phyloP scores from a whole-genome alignment of 2,329 filamentous ascomycete genomes.

The Penicillium griseofulvum region DNA sequence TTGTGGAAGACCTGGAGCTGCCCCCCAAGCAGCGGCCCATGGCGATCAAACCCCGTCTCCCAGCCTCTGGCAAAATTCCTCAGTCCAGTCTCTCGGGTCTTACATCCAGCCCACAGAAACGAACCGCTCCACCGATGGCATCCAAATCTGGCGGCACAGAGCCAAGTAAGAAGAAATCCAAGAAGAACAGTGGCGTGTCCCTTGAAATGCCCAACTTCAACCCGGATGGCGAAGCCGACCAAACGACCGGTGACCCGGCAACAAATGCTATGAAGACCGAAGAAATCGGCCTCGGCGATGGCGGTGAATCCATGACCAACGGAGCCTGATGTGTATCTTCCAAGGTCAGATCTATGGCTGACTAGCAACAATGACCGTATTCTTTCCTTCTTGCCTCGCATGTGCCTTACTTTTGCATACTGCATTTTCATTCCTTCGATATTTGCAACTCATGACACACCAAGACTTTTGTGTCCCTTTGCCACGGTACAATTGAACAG shows the following conservation, averaged over 20 bases:
- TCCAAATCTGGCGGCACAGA: constrained; percentile 31
- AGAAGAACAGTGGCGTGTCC: constrained; percentile 40
- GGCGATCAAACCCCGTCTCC: constrained; percentile 43
- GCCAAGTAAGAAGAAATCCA: constrained; percentile 44
- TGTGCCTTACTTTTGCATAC: not conserved
- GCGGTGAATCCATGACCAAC: constrained; percentile 14
- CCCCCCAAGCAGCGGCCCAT: constrained; percentile 78
- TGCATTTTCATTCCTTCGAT: not conserved
- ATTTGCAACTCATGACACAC: not conserved
- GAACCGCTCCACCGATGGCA: constrained; percentile 32
- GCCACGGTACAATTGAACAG: not conserved
- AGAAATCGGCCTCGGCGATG: constrained; percentile 31
- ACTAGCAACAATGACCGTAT: constrained; percentile 27
- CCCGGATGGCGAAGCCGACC: constrained; percentile 29
- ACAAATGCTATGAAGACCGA: constrained; percentile 13
- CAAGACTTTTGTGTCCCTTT: not conserved
- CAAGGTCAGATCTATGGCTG: constrained; percentile 3
- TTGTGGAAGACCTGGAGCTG: constrained; percentile 92
- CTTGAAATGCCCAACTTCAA: constrained; percentile 26
- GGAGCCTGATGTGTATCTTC: constrained; percentile 30
- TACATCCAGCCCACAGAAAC: constrained; percentile 43
- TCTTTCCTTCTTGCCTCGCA: not conserved
- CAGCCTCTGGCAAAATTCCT: constrained; percentile 47
- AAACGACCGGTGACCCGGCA: constrained; percentile 19
- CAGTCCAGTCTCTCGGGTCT: constrained; percentile 30